Evolutionary conservation across 2,329 filamentous ascomycete genomes (phyloP), one percentile per base, ranked within the genome.

Genomic region (Ascochyta clinopodiicola): DNA sequence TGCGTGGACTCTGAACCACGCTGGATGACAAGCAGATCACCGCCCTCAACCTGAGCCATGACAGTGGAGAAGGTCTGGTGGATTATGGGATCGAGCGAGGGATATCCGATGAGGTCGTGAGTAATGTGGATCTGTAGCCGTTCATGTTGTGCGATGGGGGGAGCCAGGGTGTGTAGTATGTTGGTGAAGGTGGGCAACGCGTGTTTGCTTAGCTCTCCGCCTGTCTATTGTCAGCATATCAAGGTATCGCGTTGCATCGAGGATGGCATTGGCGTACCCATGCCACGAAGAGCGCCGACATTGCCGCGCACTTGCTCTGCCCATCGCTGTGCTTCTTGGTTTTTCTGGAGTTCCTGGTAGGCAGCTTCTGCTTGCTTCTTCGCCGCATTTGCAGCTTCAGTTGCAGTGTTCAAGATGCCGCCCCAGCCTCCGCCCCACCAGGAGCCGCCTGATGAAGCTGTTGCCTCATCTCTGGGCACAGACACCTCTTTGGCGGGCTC

Each of bases 41-140:
- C 95, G 62, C 95, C 95, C 78, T 99, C 95, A 40, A 99, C 95
- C 79, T 99, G 95, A n/a, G 92, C 86, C 95, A 99, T 99, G 69
- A 99, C 93, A 48, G 92, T 88, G 51, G 90, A 90, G 80, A 99
- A 99, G 61, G 95, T 92, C 54, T 85, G 85, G 78, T 98, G 92
- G 67, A 98, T 91, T 50, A 97, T 84, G 17, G 94, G 92, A 73
- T 98, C 94, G 66, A 99, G 86, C 17, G 92, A 94, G 2, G 95
- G 95, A 75, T 99, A 99, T 65, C 92, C 92, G 64, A 92, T 88
- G 38, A 99, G 86, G 75, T 98, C 95, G 80, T 99, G 95, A 8
- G 94, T 96, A 61, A 95, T 96, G 80, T 99, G 95, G 68, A 99
- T 98, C 69, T 96, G 90, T 7, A 99, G 89, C 44, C 94, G 91